These are phyloP conservation scores for Fusarium agapanthi DNA, from an alignment of 2,329 filamentous ascomycete species.

Conservation along the genomic window DNA sequence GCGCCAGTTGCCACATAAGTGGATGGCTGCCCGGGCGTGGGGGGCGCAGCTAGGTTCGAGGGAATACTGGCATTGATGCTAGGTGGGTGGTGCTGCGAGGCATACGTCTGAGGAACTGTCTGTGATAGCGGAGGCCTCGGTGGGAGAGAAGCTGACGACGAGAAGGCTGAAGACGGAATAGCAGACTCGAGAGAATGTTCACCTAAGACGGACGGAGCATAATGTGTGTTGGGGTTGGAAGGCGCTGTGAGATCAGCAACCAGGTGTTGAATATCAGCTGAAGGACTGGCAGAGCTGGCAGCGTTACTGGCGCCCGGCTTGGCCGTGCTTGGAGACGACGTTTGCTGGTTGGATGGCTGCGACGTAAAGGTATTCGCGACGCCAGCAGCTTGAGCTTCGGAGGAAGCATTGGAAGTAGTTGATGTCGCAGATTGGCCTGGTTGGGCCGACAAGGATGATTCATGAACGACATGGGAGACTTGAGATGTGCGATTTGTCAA, in stretches of 20 bases:
- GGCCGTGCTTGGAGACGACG: slow-evolving; percentile 39
- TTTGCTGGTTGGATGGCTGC: slow-evolving; percentile 36
- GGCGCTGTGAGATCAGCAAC: slow-evolving; percentile 53
- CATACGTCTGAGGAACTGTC: slow-evolving; percentile 49
- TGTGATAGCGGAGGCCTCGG: slow-evolving; percentile 56
- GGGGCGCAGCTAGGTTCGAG: slow-evolving; percentile 42
- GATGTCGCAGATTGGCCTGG: slow-evolving; percentile 37
- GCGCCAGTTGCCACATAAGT: slow-evolving; percentile 47
- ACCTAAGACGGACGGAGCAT: slow-evolving; percentile 37
- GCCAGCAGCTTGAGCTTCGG: slow-evolving; percentile 41
- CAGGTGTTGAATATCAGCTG: slow-evolving; percentile 52
- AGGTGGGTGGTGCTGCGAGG: slow-evolving; percentile 49
- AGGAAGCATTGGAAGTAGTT: slow-evolving; percentile 42
- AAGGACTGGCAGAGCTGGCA: slow-evolving; percentile 44
- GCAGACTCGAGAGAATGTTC: slow-evolving; percentile 39
- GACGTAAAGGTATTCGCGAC: slow-evolving; percentile 30
- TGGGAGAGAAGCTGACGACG: slow-evolving; percentile 56
- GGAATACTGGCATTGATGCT: slow-evolving; percentile 45
- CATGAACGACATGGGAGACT: slow-evolving; percentile 45
- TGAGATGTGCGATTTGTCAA: slow-evolving; percentile 47
- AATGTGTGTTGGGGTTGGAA: slow-evolving; percentile 45
- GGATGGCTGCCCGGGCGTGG: slow-evolving; percentile 46
- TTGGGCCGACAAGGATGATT: slow-evolving; percentile 42
- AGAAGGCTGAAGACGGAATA: slow-evolving; percentile 46
- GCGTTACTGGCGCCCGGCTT: slow-evolving; percentile 41